Evolutionary conservation across 2,329 filamentous ascomycete genomes (phyloP), one percentile per base, ranked within the genome.

Genomic region (Aspergillus udagawae): DNA sequence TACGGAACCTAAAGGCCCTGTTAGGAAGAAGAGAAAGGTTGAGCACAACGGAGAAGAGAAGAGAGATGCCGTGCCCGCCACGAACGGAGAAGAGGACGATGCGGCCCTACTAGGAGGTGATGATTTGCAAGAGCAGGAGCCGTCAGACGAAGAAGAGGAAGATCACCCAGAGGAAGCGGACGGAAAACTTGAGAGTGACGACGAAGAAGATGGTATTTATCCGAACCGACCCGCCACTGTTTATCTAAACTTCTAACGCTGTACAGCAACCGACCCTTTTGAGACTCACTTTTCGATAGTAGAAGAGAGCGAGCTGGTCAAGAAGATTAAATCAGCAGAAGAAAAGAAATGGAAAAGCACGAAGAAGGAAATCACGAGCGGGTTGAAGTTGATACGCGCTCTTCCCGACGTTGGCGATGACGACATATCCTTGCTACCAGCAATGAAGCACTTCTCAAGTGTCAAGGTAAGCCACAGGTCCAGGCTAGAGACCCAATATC

Each of bases 281-380:
- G 89, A 94, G 61, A 76, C 79, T 7, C 93, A 97, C 74, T 96
- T 95, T 70, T 84, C 85, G 35, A 80, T 80, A 45, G 85, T 86
- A 0, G 83, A 92, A 49, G 83, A 89, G 51, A 79, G 81, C 5
- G 74, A 82, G 45, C 75, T 91, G 7, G 76, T 81, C 1, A 75
- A 77, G 63, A 83, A 75, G 38, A 67, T 84, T 38, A 74, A 80
- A 57, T 73, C 77, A 21, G 75, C 80, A 29, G 68, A 75, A 6
- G 69, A 75, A 10, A 80, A 79, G 48, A 74, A 80, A 59, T 86
- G 82, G 83, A 69, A 69, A 6, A 72, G 69, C 10, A 70, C 72
- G 29, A 81, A 76, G 58, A 71, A 69, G 54, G 68, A 73, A 25
- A 57, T 74, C 7, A 32, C 61, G n/a, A 67, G 69, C 23, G 65